Base-by-base conservation (phyloP, 1,284 basidiomycete genomes). In the Apiotrichum mycotoxinovorans region DNA sequence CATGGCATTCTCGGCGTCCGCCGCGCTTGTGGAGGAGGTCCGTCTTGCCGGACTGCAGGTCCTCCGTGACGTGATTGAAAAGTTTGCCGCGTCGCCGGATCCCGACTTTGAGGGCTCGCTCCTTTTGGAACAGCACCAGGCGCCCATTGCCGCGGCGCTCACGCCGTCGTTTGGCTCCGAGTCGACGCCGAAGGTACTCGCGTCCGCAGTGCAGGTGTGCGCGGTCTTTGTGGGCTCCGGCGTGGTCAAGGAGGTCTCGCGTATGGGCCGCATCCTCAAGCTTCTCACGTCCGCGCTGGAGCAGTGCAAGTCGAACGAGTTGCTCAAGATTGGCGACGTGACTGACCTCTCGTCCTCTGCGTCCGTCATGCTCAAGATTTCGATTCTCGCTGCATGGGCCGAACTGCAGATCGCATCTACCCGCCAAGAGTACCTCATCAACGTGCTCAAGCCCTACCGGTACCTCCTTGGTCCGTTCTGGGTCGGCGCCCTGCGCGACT, bases 1-100 rank as follows among this genome's bases (percentile, higher is more conserved):
- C 76, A 96, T 98, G 87, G 95, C 96, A 0, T 98, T 98, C 75
- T 95, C 90, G 9, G 95, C 96, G 0, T 94, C 91, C 33, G 92
- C 95, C 0, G 91, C 96, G 2, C 88, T 93, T 72, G 93, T 97
- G 45, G 92, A 90, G 30, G 92, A 96, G 70, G 96, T 98, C 61
- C 84, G 96, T 30, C 79, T 97, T n/a, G 89, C 93, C 71, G 96
- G 96, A 1, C 79, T 98, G 25, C 82, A 89, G 10, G 89, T 98
- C 3, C 78, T 99, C 34, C 83, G 86, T 34, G 95, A 98, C 71
- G 91, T 98, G 37, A 92, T 98, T 60, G 85, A 95, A 89, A 84
- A 86, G 52, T 98, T 98, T 75, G 84, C 90, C 4, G 78, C 81
- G 25, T 85, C 91, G 3, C 89, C 89, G 1, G 96, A 98, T 77